Evolutionary conservation across 2,329 filamentous ascomycete genomes (phyloP).

Genomic region (Alternaria postmessia): DNA sequence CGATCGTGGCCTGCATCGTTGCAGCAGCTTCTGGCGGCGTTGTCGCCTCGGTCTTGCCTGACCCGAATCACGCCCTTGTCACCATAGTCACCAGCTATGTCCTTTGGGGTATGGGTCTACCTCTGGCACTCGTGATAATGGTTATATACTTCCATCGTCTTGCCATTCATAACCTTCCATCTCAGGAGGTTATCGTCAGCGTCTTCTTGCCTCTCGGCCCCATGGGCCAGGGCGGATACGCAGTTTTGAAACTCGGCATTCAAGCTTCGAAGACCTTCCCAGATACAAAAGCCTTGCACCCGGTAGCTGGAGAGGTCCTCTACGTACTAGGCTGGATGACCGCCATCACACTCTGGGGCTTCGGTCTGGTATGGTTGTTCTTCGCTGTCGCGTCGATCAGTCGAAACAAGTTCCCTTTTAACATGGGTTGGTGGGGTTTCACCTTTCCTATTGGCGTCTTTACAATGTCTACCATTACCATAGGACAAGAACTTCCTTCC

Average conservation of each 20-base stretch:
- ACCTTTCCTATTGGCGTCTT: constrained; percentile 65
- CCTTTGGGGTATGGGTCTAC: constrained; percentile 71
- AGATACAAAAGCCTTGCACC: constrained; percentile 44
- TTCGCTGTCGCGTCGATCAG: constrained; percentile 60
- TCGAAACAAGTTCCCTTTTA: constrained; percentile 61
- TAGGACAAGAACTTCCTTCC: constrained; percentile 63
- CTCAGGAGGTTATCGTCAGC: constrained; percentile 71
- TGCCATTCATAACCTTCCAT: constrained; percentile 69
- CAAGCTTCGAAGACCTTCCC: constrained; percentile 55
- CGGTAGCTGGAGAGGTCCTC: constrained; percentile 60
- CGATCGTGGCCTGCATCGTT: constrained; percentile 71
- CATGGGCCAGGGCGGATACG: constrained; percentile 71
- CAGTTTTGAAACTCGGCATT: constrained; percentile 60
- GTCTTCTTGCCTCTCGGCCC: constrained; percentile 73
- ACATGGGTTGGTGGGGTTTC: constrained; percentile 70
- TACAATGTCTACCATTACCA: constrained; percentile 51
- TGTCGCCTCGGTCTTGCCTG: constrained; percentile 65
- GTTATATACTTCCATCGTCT: constrained; percentile 76
- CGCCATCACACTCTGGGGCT: constrained; percentile 64
- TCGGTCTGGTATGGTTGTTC: constrained; percentile 63
- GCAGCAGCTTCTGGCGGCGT: constrained; percentile 69
- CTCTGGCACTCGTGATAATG: constrained; percentile 67
- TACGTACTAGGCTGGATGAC: constrained; percentile 65
- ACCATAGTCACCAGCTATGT: constrained; percentile 71
- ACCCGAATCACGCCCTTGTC: constrained; percentile 63